Conservation (phyloP, 164 flowering plant genomes). For the Sedum album region DNA sequence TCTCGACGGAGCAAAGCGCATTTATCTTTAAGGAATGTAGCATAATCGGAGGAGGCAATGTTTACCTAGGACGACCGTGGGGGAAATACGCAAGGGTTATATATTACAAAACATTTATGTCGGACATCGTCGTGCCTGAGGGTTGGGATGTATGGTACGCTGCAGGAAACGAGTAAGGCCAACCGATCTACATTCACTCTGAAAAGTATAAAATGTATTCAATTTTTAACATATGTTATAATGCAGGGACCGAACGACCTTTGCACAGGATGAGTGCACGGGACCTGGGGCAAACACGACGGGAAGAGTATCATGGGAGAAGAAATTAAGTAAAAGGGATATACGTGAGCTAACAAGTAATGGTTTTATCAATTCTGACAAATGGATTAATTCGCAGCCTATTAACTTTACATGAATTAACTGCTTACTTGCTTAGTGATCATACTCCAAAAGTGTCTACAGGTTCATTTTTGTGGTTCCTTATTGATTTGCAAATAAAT, state of each 20-base stretch:
- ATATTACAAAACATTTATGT: conserved; percentile 21
- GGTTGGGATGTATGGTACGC: conserved; percentile 31
- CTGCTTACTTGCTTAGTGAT: too few relatives aligned
- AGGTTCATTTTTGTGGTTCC: neutral
- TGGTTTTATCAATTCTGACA: neutral
- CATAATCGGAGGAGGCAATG: conserved; percentile 18
- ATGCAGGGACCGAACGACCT: neutral
- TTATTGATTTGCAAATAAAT: too few relatives aligned
- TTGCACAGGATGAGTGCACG: neutral
- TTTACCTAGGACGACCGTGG: conserved; percentile 37
- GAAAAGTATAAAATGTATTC: neutral
- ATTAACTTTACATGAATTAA: neutral
- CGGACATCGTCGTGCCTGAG: conserved; percentile 15
- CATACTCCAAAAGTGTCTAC: neutral
- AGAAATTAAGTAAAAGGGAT: neutral
- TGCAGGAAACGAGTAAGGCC: conserved; percentile 20
- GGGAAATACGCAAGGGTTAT: conserved; percentile 26
- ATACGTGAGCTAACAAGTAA: neutral
- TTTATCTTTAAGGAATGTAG: conserved; percentile 29
- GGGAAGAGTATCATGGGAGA: neutral
- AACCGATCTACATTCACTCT: neutral
- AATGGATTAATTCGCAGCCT: neutral
- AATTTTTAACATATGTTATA: neutral
- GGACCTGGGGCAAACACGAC: neutral
- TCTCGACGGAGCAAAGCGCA: conserved; percentile 18